These are phyloP conservation scores for Suillus bovinus DNA, from an alignment of 768 basidiomycete genomes.

Conservation along the genomic window DNA sequence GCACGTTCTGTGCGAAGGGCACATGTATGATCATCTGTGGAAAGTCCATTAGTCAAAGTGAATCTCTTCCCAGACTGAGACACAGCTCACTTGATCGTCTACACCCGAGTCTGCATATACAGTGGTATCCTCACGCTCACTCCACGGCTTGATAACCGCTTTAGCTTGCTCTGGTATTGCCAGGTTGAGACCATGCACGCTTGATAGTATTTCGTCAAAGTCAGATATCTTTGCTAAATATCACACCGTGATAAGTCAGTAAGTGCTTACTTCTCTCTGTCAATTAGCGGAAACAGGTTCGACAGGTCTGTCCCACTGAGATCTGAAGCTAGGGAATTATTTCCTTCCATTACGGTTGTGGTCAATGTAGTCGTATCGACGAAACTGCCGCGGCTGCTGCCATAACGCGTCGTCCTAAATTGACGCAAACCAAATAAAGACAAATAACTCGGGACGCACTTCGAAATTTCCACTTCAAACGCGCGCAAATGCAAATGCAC, in stretches of 20 bases:
- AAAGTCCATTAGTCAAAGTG: not conserved
- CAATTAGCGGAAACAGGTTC: conserved; percentile 60
- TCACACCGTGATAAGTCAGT: not conserved
- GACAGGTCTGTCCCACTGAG: conserved; percentile 48
- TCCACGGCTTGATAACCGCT: conserved; percentile 80
- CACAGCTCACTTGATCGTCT: conserved; percentile 71
- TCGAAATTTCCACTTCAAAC: conserved; percentile 17
- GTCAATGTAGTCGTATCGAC: conserved; percentile 10
- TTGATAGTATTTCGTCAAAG: conserved; percentile 27
- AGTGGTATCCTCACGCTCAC: conserved; percentile 65
- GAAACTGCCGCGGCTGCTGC: too few species aligned
- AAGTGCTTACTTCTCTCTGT: conserved; percentile 62
- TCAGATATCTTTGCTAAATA: not conserved
- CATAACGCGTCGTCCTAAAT: conserved; percentile 16
- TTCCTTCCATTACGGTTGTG: conserved; percentile 14
- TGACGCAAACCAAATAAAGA: conserved; percentile 21
- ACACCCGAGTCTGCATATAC: conserved; percentile 61
- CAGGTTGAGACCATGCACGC: conserved; percentile 80
- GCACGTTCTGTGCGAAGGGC: conserved; percentile 78
- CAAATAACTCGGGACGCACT: conserved; percentile 6
- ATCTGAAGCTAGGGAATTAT: conserved; percentile 46
- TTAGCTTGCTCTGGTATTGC: conserved; percentile 80
- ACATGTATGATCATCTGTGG: conserved; percentile 76
- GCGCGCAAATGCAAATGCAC: conserved; percentile 25
- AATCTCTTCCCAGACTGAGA: not conserved